Conservation (phyloP, 2,329 filamentous ascomycete genomes). For the Colletotrichum sp. region DNA sequence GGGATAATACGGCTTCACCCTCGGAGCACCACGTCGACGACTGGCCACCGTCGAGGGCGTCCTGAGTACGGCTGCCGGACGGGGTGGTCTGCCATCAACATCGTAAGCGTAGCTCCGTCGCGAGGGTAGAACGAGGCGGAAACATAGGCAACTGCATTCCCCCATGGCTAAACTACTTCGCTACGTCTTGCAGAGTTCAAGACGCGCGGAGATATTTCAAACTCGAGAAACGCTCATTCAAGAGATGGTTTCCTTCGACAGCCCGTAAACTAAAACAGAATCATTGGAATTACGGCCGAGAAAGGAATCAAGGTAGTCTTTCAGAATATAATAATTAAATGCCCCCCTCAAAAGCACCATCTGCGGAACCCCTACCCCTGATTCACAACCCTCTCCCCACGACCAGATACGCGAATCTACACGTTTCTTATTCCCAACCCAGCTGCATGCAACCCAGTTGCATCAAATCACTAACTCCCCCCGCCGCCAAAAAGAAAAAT, state of each 20-base stretch:
- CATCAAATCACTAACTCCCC: neutral
- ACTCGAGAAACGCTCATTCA: fast-evolving
- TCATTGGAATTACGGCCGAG: fast-evolving
- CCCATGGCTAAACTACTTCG: neutral
- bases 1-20: neutral
- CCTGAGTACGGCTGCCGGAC: neutral
- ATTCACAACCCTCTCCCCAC: neutral
- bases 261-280: neutral
- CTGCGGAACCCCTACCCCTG: neutral
- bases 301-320: neutral
- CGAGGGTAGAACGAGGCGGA: neutral
- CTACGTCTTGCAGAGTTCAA: neutral
- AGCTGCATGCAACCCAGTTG: neutral
- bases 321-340: neutral
- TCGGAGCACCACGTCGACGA: neutral
- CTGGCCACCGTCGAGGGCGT: neutral
- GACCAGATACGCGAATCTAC: neutral
- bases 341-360: neutral
- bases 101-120: neutral
- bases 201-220: fast-evolving
- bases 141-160: neutral
- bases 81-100: neutral
- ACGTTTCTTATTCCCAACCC: neutral
- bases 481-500: neutral
- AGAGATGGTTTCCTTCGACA: neutral